Percentiles rank a stretch among this genome's conserved stretches.
Evolutionary conservation across 1,139 yeast genomes (phyloP).

Genomic region (Yarrowia galli): DNA sequence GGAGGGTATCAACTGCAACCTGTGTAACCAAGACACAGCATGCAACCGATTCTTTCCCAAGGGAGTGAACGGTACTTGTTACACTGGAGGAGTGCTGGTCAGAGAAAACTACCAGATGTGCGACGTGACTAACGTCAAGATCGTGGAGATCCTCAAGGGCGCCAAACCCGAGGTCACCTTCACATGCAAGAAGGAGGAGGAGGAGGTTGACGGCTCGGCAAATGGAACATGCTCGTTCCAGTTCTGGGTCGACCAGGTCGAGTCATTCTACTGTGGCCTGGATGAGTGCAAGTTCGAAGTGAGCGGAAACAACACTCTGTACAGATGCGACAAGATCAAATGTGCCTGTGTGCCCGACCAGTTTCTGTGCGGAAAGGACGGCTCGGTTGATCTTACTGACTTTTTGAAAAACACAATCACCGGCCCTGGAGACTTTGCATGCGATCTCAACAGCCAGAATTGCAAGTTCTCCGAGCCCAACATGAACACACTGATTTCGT

Average conservation of each 20-base stretch:
- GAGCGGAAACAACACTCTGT: slow-evolving; percentile 74
- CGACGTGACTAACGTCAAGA: slow-evolving; percentile 87
- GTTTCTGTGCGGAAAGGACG: slow-evolving; percentile 92
- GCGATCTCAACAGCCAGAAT: slow-evolving; percentile 65
- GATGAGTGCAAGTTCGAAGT: slow-evolving; percentile 71
- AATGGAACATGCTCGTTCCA: slow-evolving; percentile 75
- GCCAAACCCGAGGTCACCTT: slow-evolving; percentile 91
- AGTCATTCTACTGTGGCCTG: slow-evolving; percentile 89
- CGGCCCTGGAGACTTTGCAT: slow-evolving; percentile 93
- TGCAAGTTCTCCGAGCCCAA: slow-evolving; percentile 93
- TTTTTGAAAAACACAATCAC: slow-evolving; percentile 85
- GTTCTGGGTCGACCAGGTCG: slow-evolving; percentile 92
- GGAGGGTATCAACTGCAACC: slow-evolving; percentile 92
- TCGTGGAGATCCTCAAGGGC: slow-evolving; percentile 78
- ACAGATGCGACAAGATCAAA: slow-evolving; percentile 74
- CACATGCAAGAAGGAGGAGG: slow-evolving; percentile 71
- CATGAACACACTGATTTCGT: slow-evolving; percentile 88
- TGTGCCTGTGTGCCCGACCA: slow-evolving; percentile 91
- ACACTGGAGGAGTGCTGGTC: slow-evolving; percentile 84
- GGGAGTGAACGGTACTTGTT: slow-evolving; percentile 86
- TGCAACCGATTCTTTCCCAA: slow-evolving; percentile 92
- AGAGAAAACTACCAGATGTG: slow-evolving; percentile 88
- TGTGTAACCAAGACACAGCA: slow-evolving; percentile 71
- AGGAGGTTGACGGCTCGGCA: slow-evolving; percentile 28
- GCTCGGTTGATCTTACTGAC: slow-evolving; percentile 93